Evolutionary conservation across 2,329 filamentous ascomycete species (phyloP), one percentile per base, ranked within the genome.

Genomic region (Fusarium robinianum): DNA sequence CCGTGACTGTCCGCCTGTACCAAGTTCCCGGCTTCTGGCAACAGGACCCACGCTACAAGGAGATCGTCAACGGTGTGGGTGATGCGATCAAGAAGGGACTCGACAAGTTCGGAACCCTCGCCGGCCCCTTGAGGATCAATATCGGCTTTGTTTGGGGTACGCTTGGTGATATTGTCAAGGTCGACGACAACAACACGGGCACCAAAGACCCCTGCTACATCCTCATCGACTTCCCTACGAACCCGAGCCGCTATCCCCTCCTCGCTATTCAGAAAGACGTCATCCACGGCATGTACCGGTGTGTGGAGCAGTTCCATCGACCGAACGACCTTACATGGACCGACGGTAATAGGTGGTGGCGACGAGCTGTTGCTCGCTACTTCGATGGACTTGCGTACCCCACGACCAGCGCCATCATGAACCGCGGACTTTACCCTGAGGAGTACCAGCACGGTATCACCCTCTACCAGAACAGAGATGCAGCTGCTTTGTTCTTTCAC

Each of bases 111-210:
- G 46, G 41, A 9, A 12, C 31, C 1, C 23, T 46, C 9, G 36
- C 46, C 7, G 36, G 46, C n/a, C 36, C 41, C 3, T 41, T 49
- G 30, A 45, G 32, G 11, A 49, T 49, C 21, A 43, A 49, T 14
- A 40, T 49, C 7, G 46, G 46, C 23, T 49, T 49, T 18, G 46
- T 49, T 8, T 49, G 35, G n/a, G 46, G 46, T 4, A 32, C 41
- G 3, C 46, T 49, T 7, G 46, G 46, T 3, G 46, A 49, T 9
- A 22, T 41, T n/a, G 46, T 49, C 6, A 35, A 49, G 22, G 41
- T 49, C 3, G 46, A 49, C 31, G 46, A 49, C 27, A 33, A 49
- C 17, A 49, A 49, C 15, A 32, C 22, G 1, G 37, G 37, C 6
- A 46, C 32, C 18, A 49, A 41, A 12, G 38, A 32, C 7, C 46